Evolutionary conservation across 495 filamentous ascomycete species (phyloP), one percentile per base, ranked within the genome.

Genomic region (Apodospora peruviana): DNA sequence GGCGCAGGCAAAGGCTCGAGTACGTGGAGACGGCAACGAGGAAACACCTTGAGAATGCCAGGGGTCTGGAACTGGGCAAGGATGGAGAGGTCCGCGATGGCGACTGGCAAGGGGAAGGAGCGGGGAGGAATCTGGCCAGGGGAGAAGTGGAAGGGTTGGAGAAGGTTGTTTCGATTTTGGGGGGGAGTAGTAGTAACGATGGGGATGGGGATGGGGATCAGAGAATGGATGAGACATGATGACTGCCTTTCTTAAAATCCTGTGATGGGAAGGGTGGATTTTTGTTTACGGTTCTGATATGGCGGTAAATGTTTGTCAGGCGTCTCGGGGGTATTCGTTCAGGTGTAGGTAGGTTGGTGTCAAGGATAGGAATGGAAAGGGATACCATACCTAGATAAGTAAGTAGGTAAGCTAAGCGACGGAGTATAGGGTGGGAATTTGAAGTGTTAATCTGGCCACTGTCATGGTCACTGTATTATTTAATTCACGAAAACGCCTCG

Each of bases 11-110:
- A 58, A 67, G 88, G 51, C 70, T 80, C 43, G 79, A 84, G 53
- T 94, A 93, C 66, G 83, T 93, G 39, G 88, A 94, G 67, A 74
- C 75, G 46, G 78, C 88, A 48, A 74, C 79, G 18, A 62, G 75
- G 25, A 68, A 70, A 40, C 78, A 83, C 64, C 61, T 84, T 38
- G 75, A 82, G 65, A 68, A 61, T 12, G 70, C 71, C 20, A 57
- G 75, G 40, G 78, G 80, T 8, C 51, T 84, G 52, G 75, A 82
- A 65, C 57, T 85, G 38, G 78, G 74, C 1, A 59, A 60, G 19
- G 56, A 72, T 35, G 81, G 81, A 10, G 79, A 77, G 58, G 71
- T 83, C 17, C 69, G 75, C 41, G 78, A 82, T 53, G 81, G 77
- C 11, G 77, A 78, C 54, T 77, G 74, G 71, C 70, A 68, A 21